Evolutionary conservation across 176 grass and related monocot genomes (phyloP).

Genomic region (Avena insularis): DNA sequence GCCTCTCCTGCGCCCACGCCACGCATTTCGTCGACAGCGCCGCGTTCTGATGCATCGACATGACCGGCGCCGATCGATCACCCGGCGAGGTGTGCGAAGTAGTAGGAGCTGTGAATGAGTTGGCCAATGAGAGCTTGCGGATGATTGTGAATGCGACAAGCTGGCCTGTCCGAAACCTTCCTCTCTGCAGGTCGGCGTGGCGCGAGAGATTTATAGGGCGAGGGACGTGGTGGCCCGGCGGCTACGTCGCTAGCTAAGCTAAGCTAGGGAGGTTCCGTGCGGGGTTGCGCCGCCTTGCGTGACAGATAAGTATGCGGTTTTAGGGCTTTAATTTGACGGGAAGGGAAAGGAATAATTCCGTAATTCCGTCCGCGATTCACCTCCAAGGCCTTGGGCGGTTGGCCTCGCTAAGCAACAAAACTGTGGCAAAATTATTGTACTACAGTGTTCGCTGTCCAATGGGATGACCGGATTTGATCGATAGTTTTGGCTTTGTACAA

Average conservation of each 20-base stretch:
- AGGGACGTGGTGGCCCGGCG: neutral
- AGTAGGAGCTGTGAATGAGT: neutral
- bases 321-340: constrained; percentile 42
- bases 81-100: neutral
- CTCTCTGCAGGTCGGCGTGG: constrained; percentile 11
- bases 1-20: constrained; percentile 31
- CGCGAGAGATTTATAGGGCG: constrained; percentile 34
- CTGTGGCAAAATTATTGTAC: neutral
- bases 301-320: constrained; percentile 39
- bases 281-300: constrained; percentile 33
- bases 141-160: neutral
- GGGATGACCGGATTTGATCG: neutral
- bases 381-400: neutral
- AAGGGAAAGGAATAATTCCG: constrained; percentile 4
- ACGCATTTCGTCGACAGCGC: constrained; percentile 6
- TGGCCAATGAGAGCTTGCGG: neutral
- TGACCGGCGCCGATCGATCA: no score
- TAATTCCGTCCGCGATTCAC: neutral
- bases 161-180: neutral
- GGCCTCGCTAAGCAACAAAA: constrained; percentile 7
- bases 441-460: no score
- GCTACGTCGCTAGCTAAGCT: neutral
- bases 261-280: constrained; percentile 46
- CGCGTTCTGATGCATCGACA: constrained; percentile 31
- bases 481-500: neutral